Base-by-base conservation (phyloP, 805 yeast genomes). In the Limtongia smithiae region DNA sequence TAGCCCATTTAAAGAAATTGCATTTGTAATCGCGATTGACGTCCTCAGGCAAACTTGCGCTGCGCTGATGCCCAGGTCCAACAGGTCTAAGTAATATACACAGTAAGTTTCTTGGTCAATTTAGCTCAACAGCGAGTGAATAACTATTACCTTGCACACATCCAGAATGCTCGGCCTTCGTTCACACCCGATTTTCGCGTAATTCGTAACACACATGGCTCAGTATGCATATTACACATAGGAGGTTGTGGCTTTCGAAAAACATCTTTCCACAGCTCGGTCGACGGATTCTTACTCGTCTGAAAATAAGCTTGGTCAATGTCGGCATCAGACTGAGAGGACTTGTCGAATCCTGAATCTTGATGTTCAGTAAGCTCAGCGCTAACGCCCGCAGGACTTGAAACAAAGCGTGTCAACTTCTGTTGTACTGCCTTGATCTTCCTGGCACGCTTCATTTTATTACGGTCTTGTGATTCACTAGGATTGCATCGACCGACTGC, bases 141-240 rank as follows among this genome's bases (percentile, higher is more conserved):
- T n/a, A n/a, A 20, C 2, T 25, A 42, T 12, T 41, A 54, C 59
- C 67, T 55, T 2, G 60, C 44, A 44, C 74, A 71, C 7, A 62
- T 55, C 74, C 74, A 71, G 47, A 71, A 71, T 9, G 59, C 58
- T 11, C 71, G 62, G 27, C 73, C 73, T 40, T 61, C 59, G 41
- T 69, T 68, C 11, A 62, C 57, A 1, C 72, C 71, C 6, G 60
- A 56, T 41, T 67, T 68, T 25, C 59, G 64, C 4, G 69, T 55
- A 5, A 44, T 48, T 37, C 57, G 51, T 24, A 63, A 51, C 11
- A 55, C 55, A 46, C 72, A 68, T 2, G 69, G 70, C 51, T 67
- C 69, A 7, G 49, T 37, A 45, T 70, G 74, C 22, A 39, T 60
- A 3, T 42, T 28, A 41, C 71, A 67, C 1, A 46, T 37, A 2